phyloP scores from a whole-genome alignment of 2,329 filamentous ascomycete genomes.

The Coleophoma cylindrospora region DNA sequence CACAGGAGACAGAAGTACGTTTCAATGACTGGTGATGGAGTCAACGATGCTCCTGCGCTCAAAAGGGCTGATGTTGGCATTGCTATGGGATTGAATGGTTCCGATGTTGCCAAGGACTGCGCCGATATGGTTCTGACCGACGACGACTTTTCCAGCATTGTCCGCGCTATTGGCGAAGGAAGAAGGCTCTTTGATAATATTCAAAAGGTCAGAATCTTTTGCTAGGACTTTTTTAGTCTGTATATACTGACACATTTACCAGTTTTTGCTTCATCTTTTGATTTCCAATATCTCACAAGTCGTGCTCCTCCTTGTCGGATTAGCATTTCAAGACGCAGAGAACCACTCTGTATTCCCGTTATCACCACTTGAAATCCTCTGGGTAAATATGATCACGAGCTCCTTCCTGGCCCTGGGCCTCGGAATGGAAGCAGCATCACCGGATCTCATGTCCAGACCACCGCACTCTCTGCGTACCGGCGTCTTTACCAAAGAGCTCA shows the following conservation, averaged over 20 bases:
- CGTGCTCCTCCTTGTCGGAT: constrained; percentile 60
- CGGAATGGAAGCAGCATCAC: constrained; percentile 63
- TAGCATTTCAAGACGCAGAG: constrained; percentile 59
- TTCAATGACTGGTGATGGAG: constrained; percentile 68
- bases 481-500: constrained; percentile 60
- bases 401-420: constrained; percentile 68
- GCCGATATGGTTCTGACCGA: constrained; percentile 85
- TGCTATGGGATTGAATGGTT: constrained; percentile 66
- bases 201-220: constrained; percentile 51
- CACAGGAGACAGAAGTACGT: constrained; percentile 63
- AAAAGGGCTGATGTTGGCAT: constrained; percentile 71
- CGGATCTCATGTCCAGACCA: constrained; percentile 62
- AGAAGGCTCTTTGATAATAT: constrained; percentile 68
- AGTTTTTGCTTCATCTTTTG: constrained; percentile 61
- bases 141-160: constrained; percentile 80
- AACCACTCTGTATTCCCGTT: constrained; percentile 63
- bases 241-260: background rate
- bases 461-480: constrained; percentile 56
- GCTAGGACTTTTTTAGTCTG: background rate
- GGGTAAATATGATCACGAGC: constrained; percentile 72
- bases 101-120: constrained; percentile 73
- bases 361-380: constrained; percentile 68
- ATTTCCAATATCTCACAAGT: constrained; percentile 69
- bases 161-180: constrained; percentile 65
- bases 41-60: constrained; percentile 68